Conservation (phyloP, 1,284 basidiomycete species). For the Ganoderma boninense region DNA sequence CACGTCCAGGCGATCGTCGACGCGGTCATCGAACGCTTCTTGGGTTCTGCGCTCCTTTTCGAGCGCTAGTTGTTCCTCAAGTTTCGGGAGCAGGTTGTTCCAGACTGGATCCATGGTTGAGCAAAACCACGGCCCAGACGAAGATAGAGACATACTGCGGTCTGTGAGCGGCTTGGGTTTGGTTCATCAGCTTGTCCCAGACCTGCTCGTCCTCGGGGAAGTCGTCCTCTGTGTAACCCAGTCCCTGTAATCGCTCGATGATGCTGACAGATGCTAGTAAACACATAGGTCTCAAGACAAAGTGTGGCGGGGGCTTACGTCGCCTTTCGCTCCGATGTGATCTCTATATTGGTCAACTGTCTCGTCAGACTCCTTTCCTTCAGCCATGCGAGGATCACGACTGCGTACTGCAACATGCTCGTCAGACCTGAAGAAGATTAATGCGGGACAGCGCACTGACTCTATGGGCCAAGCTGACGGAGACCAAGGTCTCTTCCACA, state of each 20-base stretch:
- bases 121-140: not conserved
- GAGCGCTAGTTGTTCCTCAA: conserved; percentile 11
- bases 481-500: not conserved
- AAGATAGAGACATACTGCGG: conserved; percentile 8
- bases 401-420: not conserved
- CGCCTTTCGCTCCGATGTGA: not conserved
- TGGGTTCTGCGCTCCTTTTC: conserved; percentile 1
- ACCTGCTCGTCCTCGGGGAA: conserved; percentile 10
- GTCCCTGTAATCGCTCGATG: conserved; percentile 3
- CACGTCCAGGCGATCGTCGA: not conserved
- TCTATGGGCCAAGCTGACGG: not conserved
- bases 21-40: not conserved
- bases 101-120: conserved; percentile 11
- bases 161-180: conserved; percentile 8
- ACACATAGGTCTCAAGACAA: too few species aligned
- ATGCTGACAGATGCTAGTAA: conserved; percentile 5
- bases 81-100: conserved; percentile 22
- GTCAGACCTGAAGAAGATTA: not conserved
- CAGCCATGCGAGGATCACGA: not conserved
- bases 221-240: conserved; percentile 17
- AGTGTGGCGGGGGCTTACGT: not conserved
- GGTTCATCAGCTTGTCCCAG: conserved; percentile 15
- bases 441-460: not conserved
- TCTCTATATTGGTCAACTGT: not conserved
- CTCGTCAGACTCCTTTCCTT: not conserved